Percentiles rank a stretch among this genome's conserved stretches.
These are phyloP conservation scores for Phialophora verrucosa DNA, from an alignment of 2,329 filamentous ascomycete species.

Conservation along the genomic window DNA sequence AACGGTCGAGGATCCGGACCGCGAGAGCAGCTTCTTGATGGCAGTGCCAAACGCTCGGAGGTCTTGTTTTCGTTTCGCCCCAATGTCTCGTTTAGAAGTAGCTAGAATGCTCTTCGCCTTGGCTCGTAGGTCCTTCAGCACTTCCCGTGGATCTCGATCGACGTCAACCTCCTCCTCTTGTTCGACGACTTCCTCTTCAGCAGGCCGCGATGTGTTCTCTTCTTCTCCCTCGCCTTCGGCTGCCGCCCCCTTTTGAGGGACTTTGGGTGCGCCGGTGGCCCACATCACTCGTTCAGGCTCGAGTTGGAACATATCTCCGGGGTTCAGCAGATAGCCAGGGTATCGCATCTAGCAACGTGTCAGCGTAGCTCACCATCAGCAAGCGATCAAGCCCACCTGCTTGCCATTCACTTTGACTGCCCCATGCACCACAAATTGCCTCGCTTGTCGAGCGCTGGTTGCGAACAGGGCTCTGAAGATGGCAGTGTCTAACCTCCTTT, in stretches of 20 bases:
- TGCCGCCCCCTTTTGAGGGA: slow-evolving; percentile 42
- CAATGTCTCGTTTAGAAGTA: slow-evolving; percentile 59
- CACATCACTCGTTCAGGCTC: slow-evolving; percentile 85
- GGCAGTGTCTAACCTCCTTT: slow-evolving; percentile 90
- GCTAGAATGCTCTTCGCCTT: slow-evolving; percentile 67
- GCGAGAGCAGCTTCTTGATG: slow-evolving; percentile 67
- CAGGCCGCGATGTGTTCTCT: slow-evolving; percentile 28
- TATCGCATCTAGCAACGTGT: slow-evolving; percentile 76
- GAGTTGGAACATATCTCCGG: slow-evolving; percentile 97
- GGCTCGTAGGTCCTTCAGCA: slow-evolving; percentile 60
- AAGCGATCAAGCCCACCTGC: slow-evolving; percentile 65
- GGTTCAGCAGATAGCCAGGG: slow-evolving; percentile 92
- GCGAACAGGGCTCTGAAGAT: slow-evolving; percentile 93
- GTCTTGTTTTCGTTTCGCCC: slow-evolving; percentile 75
- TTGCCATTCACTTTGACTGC: slow-evolving; percentile 95
- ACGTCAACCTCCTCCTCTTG: slow-evolving; percentile 48
- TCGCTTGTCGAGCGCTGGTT: slow-evolving; percentile 87
- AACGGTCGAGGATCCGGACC: slow-evolving; percentile 53
- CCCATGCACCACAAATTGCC: slow-evolving; percentile 92
- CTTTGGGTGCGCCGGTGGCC: slow-evolving; percentile 78
- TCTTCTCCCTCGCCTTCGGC: slow-evolving; percentile 33
- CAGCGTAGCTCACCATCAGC: slow-evolving; percentile 4
- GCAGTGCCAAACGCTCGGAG: slow-evolving; percentile 74
- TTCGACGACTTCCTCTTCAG: slow-evolving; percentile 35
- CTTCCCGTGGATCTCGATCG: slow-evolving; percentile 51